Percentiles rank a stretch among this genome's conserved stretches.
Conservation (phyloP, 2,329 filamentous ascomycete species). For the Aspergillus jensenii region DNA sequence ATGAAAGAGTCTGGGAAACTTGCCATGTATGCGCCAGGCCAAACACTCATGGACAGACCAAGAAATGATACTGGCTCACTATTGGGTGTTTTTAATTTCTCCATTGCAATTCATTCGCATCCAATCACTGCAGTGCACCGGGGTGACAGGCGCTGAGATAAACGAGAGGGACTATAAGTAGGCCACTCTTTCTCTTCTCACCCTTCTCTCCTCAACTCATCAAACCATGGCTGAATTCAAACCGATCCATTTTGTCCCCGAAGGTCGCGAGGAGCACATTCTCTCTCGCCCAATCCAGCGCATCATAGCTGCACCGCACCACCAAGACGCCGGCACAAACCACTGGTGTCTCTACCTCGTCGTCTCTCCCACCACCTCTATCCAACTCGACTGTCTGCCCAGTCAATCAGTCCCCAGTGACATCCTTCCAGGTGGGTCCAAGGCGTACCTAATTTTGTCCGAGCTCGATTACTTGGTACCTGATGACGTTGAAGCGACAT, state of each 20-base stretch:
- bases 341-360: conserved; percentile 22
- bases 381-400: conserved; percentile 26
- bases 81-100: too few relatives aligned
- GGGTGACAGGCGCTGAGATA: too few relatives aligned
- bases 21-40: too few relatives aligned
- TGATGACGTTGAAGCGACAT: conserved; percentile 4
- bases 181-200: too few relatives aligned
- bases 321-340: conserved; percentile 14
- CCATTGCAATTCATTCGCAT: too few relatives aligned
- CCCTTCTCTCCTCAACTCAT: too few relatives aligned
- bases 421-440: conserved; percentile 20
- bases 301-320: conserved; percentile 14
- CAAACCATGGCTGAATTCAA: background rate
- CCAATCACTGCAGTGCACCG: too few relatives aligned
- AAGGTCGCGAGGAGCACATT: conserved; percentile 9
- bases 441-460: conserved; percentile 20
- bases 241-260: conserved; percentile 13
- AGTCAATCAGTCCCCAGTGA: conserved; percentile 18
- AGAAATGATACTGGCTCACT: too few relatives aligned
- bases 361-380: conserved; percentile 22
- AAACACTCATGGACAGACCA: too few relatives aligned
- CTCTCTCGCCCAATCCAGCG: conserved; percentile 2
- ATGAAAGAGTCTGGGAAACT: too few relatives aligned
- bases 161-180: too few relatives aligned
- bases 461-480: conserved; percentile 3